Evolutionary conservation across 2,329 filamentous ascomycete genomes (phyloP).

Genomic region (Botrytis sinoallii): DNA sequence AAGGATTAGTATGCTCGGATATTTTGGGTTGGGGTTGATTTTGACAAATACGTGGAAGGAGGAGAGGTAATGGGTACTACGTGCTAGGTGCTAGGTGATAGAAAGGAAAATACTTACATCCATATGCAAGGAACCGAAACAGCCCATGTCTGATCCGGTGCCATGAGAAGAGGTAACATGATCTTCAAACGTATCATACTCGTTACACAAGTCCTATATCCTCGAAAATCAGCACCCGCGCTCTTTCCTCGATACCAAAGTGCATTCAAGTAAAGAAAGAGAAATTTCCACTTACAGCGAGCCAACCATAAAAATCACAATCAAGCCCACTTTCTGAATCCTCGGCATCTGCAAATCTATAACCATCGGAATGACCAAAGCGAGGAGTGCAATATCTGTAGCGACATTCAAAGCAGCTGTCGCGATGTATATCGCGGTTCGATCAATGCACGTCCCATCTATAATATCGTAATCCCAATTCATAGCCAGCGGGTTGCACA

Average conservation of each 20-base stretch:
- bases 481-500: background rate
- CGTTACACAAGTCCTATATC: background rate
- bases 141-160: background rate
- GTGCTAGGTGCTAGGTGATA: too few relatives aligned
- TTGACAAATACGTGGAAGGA: background rate
- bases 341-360: conserved; percentile 9
- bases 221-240: background rate
- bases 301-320: conserved; percentile 11
- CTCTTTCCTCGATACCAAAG: background rate
- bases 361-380: conserved; percentile 2
- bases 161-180: conserved; percentile 7
- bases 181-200: conserved; percentile 4
- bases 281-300: background rate
- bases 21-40: background rate
- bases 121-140: conserved; percentile 14
- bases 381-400: conserved; percentile 5
- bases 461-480: conserved; percentile 6
- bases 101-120: background rate
- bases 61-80: too few relatives aligned
- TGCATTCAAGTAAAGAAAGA: background rate
- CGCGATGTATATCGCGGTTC: conserved; percentile 3
- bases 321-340: conserved; percentile 11
- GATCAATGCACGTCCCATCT: conserved; percentile 1
- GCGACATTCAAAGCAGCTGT: conserved; percentile 7
- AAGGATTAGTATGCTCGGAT: background rate